A percentile compares a stretch with the other conserved stretches of the same genome.
Evolutionary conservation across 2,329 filamentous ascomycete species (phyloP).

Genomic region (Ophiostoma quercus): DNA sequence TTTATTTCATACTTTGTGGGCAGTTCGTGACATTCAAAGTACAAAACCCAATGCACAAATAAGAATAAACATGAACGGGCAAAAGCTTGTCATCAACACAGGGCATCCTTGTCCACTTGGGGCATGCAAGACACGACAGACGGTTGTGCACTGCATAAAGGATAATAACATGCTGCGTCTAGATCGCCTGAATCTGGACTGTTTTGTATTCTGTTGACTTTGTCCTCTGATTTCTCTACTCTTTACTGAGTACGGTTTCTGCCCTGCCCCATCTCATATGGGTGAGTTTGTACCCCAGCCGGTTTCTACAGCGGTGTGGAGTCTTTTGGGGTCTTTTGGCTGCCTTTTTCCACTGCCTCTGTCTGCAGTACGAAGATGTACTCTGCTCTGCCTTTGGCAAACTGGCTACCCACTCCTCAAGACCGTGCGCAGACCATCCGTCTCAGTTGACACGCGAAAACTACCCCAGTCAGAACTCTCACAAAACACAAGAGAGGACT

Average conservation of each 20-base stretch:
- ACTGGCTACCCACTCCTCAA: background rate
- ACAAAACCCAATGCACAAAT: background rate
- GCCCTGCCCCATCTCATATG: background rate
- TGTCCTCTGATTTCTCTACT: background rate
- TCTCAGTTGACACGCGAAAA: constrained; percentile 3
- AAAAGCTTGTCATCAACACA: background rate
- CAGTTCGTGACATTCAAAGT: background rate
- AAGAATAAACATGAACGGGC: background rate
- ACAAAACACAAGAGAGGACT: background rate
- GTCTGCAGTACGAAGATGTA: background rate
- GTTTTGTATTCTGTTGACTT: background rate
- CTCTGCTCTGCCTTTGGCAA: background rate
- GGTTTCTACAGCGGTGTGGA: background rate
- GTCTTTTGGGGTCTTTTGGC: background rate
- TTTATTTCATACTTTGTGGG: background rate
- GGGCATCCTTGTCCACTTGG: background rate
- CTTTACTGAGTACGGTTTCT: background rate
- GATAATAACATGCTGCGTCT: background rate
- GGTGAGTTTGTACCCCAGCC: background rate
- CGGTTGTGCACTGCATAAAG: background rate
- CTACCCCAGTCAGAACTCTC: background rate
- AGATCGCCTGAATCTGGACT: background rate
- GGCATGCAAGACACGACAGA: background rate
- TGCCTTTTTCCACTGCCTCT: background rate
- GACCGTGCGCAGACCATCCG: background rate